A percentile compares a stretch with the other conserved stretches of the same genome.
phyloP scores from a whole-genome alignment of 1,284 basidiomycete species.

The Malassezia dermatis region DNA sequence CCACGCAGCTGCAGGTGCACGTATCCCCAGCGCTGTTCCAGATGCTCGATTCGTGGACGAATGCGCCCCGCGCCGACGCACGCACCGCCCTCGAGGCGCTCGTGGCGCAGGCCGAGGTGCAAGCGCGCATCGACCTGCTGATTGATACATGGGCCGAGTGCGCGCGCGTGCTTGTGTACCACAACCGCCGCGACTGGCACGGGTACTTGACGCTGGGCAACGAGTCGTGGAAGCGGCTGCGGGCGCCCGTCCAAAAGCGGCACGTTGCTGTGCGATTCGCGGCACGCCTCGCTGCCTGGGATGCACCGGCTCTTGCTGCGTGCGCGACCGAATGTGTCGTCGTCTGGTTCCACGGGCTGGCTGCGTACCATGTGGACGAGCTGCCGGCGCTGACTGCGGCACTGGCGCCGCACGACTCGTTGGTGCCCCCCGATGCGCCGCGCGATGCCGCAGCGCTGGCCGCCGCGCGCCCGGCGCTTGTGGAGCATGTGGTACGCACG shows the following conservation, averaged over 20 bases:
- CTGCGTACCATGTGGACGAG: conserved; percentile 23
- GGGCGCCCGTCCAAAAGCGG: conserved; percentile 54
- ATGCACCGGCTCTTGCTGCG: conserved; percentile 50
- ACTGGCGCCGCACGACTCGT: neutral
- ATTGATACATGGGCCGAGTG: conserved; percentile 71
- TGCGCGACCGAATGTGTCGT: conserved; percentile 25
- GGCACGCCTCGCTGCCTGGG: conserved; percentile 58
- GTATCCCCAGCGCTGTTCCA: conserved; percentile 59
- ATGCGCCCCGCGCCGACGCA: conserved; percentile 15
- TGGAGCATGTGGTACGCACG: neutral
- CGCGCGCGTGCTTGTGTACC: conserved; percentile 59
- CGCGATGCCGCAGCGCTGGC: neutral
- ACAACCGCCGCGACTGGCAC: conserved; percentile 60
- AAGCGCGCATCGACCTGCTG: conserved; percentile 53
- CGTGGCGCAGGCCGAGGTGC: conserved; percentile 36
- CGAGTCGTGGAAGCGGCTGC: conserved; percentile 58
- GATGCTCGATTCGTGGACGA: conserved; percentile 52
- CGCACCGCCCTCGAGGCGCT: conserved; percentile 18
- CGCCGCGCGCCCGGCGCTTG: neutral
- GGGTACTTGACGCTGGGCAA: conserved; percentile 56
- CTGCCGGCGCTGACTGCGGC: conserved; percentile 26
- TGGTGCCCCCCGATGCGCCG: neutral
- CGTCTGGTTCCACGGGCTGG: conserved; percentile 32
- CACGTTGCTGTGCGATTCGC: conserved; percentile 64
- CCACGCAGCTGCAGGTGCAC: conserved; percentile 54